These are phyloP conservation scores for Tetradesmus lagerheimii DNA, from an alignment of 139 green algal genomes.

Conservation along the genomic window DNA sequence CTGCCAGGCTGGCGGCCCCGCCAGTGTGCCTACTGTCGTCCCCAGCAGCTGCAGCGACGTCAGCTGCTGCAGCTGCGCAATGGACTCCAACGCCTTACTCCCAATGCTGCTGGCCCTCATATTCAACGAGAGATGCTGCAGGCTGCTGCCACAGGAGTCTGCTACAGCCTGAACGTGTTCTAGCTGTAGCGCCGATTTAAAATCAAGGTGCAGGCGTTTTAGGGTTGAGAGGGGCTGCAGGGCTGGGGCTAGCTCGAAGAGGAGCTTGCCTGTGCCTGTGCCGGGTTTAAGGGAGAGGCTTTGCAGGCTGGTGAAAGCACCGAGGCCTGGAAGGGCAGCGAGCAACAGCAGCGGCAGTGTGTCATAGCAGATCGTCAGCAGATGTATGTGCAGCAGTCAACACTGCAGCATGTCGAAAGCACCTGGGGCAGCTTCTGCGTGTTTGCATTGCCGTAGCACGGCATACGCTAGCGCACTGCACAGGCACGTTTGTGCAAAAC, in stretches of 20 bases:
- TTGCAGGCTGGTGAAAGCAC: background rate
- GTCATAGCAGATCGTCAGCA: no score
- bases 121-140: slow-evolving; percentile 26
- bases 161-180: slow-evolving; percentile 18
- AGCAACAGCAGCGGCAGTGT: background rate
- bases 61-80: slow-evolving; percentile 8
- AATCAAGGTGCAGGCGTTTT: slow-evolving; percentile 27
- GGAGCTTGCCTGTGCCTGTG: slow-evolving; percentile 16
- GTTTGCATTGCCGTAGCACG: no score
- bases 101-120: slow-evolving; percentile 28
- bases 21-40: background rate
- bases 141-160: background rate
- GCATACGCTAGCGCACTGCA: no score
- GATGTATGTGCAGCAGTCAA: no score
- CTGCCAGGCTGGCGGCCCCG: slow-evolving; percentile 5
- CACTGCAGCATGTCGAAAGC: no score
- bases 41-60: slow-evolving; percentile 33
- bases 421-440: no score
- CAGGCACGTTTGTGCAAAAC: background rate
- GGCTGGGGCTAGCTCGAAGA: background rate
- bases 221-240: background rate
- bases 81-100: background rate
- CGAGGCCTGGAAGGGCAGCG: background rate
- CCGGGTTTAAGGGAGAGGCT: slow-evolving; percentile 30
- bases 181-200: background rate